Evolutionary conservation across 164 flowering plant genomes (phyloP).

Genomic region (Brasenia schreberi): DNA sequence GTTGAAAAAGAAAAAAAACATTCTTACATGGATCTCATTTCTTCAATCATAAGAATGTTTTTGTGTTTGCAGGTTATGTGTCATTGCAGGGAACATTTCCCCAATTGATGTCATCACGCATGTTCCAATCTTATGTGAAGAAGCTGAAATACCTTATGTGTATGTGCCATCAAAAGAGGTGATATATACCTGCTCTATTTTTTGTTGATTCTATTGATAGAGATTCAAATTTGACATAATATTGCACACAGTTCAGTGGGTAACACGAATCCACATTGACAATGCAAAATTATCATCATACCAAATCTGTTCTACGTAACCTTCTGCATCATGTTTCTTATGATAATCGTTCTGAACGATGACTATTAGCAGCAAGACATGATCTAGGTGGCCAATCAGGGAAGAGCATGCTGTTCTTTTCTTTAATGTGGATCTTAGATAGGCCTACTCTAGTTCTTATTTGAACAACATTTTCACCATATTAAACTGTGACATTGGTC

Average conservation of each 20-base stretch:
- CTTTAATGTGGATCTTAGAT: neutral
- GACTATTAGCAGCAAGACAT: neutral
- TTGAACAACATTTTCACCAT: neutral
- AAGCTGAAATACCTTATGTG: conserved; percentile 69
- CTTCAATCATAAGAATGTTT: neutral
- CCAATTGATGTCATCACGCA: conserved; percentile 96
- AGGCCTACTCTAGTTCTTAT: neutral
- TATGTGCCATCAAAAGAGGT: conserved; percentile 95
- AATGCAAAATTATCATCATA: neutral
- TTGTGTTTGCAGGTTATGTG: conserved; percentile 56
- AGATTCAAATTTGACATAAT: neutral
- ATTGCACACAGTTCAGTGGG: neutral
- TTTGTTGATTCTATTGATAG: neutral
- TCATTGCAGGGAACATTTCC: conserved; percentile 89
- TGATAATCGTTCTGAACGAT: neutral
- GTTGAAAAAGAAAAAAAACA: too few relatives aligned
- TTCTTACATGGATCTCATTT: too few relatives aligned
- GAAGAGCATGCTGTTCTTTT: neutral
- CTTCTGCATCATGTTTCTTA: neutral
- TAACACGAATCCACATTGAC: too few relatives aligned
- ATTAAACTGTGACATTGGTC: neutral
- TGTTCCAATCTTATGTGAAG: conserved; percentile 86
- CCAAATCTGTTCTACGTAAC: neutral
- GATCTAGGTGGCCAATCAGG: neutral
- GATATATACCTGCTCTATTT: conserved; percentile 10